Evolutionary conservation across 495 filamentous ascomycete genomes (phyloP), one percentile per base, ranked within the genome.

Genomic region (Penicillium goetzii): DNA sequence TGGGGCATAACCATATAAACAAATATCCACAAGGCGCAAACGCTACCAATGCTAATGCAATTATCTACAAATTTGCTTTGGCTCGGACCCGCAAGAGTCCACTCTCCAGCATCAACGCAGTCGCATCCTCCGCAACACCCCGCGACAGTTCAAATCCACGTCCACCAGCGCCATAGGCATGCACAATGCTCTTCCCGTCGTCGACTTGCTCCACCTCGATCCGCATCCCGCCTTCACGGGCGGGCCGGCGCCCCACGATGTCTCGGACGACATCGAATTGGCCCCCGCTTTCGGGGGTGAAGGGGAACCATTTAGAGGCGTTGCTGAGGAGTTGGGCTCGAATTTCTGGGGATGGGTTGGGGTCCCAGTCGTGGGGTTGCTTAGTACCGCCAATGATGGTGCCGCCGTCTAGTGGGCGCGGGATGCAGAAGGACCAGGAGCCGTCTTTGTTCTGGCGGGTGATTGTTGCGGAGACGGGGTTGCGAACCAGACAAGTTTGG

Each of bases 361-460:
- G 75, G 60, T 83, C 78, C 83, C 84, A 88, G 61, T 87, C 75
- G 53, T 82, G 72, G 1, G 81, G 79, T 63, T 88, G 81, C 62
- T 87, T 88, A 7, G 86, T 89, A 0, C 86, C 87, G 15, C 87
- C 87, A 50, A 89, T 84, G 26, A 89, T 75, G 0, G 86, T 89
- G 0, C 86, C 87, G 1, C 86, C 85, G 6, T 82, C 78, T 23
- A 86, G 81, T 2, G 81, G 81, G 1, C 87, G 82, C 3, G 87
- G 85, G 3, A 89, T 82, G 56, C 76, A 84, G 68, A 88, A 88
- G 19, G 81, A 83, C 85, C 85, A 89, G 32, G 73, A 78, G 0
- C 86, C 86, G 65, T 88, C 83, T 0, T 76, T 72, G 58, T 87
- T 84, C 62, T 89, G 82, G 33, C 84, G 70, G 43, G 86, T 88